Evolutionary conservation across 1,139 yeast species (phyloP), one percentile per base, ranked within the genome.

Genomic region (Debaryomycetaceae sp.): DNA sequence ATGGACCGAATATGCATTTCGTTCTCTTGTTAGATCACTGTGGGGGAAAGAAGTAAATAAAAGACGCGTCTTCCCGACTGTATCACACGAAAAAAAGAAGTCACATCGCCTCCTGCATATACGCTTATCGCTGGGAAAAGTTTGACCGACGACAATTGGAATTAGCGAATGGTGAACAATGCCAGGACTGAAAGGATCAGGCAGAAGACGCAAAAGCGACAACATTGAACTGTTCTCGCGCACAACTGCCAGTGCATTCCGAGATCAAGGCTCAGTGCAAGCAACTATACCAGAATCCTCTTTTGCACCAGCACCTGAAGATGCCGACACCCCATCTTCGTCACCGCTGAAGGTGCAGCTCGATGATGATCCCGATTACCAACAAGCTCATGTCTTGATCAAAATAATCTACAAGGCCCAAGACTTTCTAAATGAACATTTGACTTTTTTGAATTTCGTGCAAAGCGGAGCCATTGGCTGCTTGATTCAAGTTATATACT

Each of bases 1-100:
- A 87, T 63, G 34, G 49, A 49, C 38, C 61, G 61, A 40, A 64
- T 64, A 42, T 58, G 50, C 71, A 64, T 64, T 23, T 27, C 13
- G 10, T 8, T 8, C n/a, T n/a, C n/a, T n/a, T n/a, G n/a, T n/a
- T n/a, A n/a, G n/a, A n/a, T 19, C 22, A 8, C 27, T 25, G 28
- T 22, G 18, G 10, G 15, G 6, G 11, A 16, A 26, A 21, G 11
- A 18, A 15, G 10, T 13, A n/a, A 7, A 11, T 13, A 14, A 24
- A 13, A 24, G n/a, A 24, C 16, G 15, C 13, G 18, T 13, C 13
- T 13, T 10, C 15, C 16, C 13, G 10, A n/a, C n/a, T n/a, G n/a
- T n/a, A n/a, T 11, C 11, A 8, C 8, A 8, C 21, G 28, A 26
- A 26, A 26, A 26, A 26, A 16, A 15, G 19, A 19, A 15, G 24